phyloP scores from a whole-genome alignment of 257 asterid genomes.

The Nicotiana tabacum region DNA sequence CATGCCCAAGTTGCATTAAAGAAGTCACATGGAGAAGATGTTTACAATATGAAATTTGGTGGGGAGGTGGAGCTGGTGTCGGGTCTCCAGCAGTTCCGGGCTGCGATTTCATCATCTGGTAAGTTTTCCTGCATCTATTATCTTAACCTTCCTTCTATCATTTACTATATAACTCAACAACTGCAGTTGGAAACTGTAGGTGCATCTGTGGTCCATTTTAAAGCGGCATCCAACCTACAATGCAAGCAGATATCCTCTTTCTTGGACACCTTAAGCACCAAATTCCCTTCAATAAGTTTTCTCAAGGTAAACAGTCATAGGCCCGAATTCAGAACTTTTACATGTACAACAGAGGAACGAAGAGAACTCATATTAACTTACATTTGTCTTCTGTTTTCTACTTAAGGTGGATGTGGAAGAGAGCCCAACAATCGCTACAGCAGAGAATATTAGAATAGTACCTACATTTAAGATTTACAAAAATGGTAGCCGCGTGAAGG shows the following conservation, averaged over 20 bases:
- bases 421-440: constrained; percentile 36
- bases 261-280: constrained; percentile 56
- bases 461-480: constrained; percentile 63
- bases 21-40: constrained; percentile 82
- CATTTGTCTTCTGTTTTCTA: not conserved
- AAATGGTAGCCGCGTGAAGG: constrained; percentile 43
- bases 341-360: not conserved
- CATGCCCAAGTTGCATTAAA: constrained; percentile 70
- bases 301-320: constrained; percentile 51
- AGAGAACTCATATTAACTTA: not conserved
- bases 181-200: constrained; percentile 41
- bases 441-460: constrained; percentile 44
- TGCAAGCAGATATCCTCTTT: constrained; percentile 64
- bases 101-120: constrained; percentile 76
- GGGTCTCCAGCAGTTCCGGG: constrained; percentile 68
- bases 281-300: constrained; percentile 67
- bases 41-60: constrained; percentile 68
- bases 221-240: constrained; percentile 35
- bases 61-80: constrained; percentile 71
- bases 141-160: not conserved
- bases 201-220: constrained; percentile 69
- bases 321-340: not conserved
- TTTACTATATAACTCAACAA: constrained; percentile 17
- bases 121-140: constrained; percentile 33
- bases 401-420: constrained; percentile 62